Evolutionary conservation across 495 filamentous ascomycete species (phyloP).

Genomic region (Hypoxylon trugodes): DNA sequence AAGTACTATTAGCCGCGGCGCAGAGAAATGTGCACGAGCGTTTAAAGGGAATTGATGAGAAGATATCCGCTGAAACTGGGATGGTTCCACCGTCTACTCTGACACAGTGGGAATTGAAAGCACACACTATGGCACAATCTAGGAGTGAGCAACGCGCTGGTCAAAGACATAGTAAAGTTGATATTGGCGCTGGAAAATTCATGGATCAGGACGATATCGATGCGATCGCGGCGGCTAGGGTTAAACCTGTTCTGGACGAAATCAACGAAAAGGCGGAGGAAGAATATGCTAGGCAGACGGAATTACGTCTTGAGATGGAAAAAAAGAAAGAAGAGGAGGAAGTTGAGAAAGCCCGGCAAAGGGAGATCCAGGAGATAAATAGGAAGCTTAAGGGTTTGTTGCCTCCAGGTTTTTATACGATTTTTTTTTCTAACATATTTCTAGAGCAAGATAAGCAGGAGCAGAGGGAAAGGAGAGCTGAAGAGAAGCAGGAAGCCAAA

Average conservation of each 20-base stretch:
- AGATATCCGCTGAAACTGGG: slow-evolving; percentile 77
- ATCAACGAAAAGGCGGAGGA: slow-evolving; percentile 79
- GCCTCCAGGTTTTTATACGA: neutral
- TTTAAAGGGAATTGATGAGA: slow-evolving; percentile 81
- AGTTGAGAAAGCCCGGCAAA: slow-evolving; percentile 53
- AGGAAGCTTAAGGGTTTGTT: slow-evolving; percentile 55
- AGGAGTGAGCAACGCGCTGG: slow-evolving; percentile 64
- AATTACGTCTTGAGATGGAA: slow-evolving; percentile 58
- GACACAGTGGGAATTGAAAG: slow-evolving; percentile 82
- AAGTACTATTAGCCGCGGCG: slow-evolving; percentile 77
- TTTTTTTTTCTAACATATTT: slow-evolving; percentile 26
- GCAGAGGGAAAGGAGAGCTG: slow-evolving; percentile 54
- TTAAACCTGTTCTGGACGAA: slow-evolving; percentile 93
- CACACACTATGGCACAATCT: slow-evolving; percentile 70
- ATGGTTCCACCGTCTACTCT: slow-evolving; percentile 73
- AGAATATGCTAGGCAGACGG: slow-evolving; percentile 67
- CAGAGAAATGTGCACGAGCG: slow-evolving; percentile 83
- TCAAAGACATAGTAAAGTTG: slow-evolving; percentile 67
- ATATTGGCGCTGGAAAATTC: slow-evolving; percentile 82
- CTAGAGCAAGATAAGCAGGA: slow-evolving; percentile 61
- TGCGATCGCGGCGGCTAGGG: slow-evolving; percentile 75
- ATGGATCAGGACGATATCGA: slow-evolving; percentile 84
- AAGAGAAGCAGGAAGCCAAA: slow-evolving; percentile 62
- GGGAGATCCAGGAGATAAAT: slow-evolving; percentile 54
- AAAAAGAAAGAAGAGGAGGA: slow-evolving; percentile 56